A percentile compares a stretch with the other conserved stretches of the same genome.
These are phyloP conservation scores for Trichoderma gracile DNA, from an alignment of 2,329 filamentous ascomycete species.

Conservation along the genomic window DNA sequence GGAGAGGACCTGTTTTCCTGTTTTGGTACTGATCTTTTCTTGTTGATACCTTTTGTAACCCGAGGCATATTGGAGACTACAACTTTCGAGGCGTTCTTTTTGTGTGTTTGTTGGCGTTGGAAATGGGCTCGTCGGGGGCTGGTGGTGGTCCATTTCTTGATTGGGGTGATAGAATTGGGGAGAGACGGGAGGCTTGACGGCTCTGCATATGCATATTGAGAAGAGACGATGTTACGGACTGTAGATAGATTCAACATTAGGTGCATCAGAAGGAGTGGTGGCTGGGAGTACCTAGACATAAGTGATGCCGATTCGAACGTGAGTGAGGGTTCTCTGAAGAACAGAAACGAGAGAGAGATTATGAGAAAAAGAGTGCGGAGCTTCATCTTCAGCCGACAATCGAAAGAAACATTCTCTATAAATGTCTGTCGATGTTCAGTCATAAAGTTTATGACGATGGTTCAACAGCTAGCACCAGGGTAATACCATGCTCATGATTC, in stretches of 20 bases:
- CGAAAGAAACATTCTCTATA: too few relatives aligned
- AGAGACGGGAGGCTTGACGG: background rate
- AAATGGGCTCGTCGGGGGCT: constrained; percentile 12
- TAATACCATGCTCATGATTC: background rate
- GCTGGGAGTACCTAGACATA: background rate
- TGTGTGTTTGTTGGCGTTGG: too few relatives aligned
- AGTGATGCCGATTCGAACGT: background rate
- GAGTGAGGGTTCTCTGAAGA: background rate
- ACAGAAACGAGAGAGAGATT: too few relatives aligned
- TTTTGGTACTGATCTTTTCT: background rate
- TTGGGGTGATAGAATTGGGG: constrained; percentile 8
- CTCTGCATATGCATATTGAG: constrained; percentile 14
- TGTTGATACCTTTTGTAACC: constrained; percentile 18
- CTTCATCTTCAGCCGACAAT: too few relatives aligned
- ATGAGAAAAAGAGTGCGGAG: too few relatives aligned
- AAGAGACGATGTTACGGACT: constrained; percentile 7
- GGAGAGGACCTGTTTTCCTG: background rate
- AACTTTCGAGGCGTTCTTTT: constrained; percentile 11
- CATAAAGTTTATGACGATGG: too few relatives aligned
- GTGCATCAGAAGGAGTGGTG: background rate
- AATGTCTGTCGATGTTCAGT: too few relatives aligned
- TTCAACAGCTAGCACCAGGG: background rate
- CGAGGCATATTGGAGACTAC: constrained; percentile 18
- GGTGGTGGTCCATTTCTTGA: background rate
- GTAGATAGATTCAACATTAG: constrained; percentile 6